Conservation (phyloP, 768 basidiomycete species). For the Lepiota brunneoincarnata region DNA sequence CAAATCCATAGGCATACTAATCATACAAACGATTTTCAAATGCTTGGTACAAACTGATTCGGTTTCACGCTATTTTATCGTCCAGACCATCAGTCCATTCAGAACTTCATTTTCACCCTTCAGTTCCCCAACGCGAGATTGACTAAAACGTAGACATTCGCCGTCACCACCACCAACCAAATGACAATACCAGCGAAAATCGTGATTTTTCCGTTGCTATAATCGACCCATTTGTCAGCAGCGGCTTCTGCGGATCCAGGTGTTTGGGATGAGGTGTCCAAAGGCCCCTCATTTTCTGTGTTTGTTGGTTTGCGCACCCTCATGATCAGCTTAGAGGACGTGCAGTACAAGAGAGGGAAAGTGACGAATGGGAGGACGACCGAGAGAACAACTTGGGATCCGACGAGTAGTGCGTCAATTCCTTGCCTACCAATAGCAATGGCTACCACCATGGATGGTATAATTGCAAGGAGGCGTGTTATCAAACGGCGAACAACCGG, state of each 20-base stretch:
- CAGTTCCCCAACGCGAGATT: constrained; percentile 36
- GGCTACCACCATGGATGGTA: constrained; percentile 82
- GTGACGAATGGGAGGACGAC: constrained; percentile 84
- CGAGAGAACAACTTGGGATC: constrained; percentile 80
- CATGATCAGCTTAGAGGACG: constrained; percentile 73
- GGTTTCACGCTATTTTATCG: neutral
- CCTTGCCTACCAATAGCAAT: constrained; percentile 66
- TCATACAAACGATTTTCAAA: too few species aligned
- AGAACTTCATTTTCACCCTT: neutral
- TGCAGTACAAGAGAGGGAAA: constrained; percentile 78
- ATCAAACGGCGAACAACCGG: constrained; percentile 75
- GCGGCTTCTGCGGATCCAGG: constrained; percentile 20
- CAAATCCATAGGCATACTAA: too few species aligned
- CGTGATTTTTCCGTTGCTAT: constrained; percentile 54
- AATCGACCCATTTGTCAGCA: constrained; percentile 48
- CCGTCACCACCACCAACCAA: constrained; percentile 63
- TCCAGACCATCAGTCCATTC: neutral
- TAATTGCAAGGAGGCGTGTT: constrained; percentile 77
- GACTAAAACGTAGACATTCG: constrained; percentile 77
- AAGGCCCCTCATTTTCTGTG: constrained; percentile 19
- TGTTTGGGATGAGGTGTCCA: constrained; percentile 32
- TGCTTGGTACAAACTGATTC: too few species aligned
- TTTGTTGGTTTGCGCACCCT: constrained; percentile 45
- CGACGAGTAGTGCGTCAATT: constrained; percentile 77
- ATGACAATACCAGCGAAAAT: constrained; percentile 52